Percentiles rank a stretch among this genome's conserved stretches.
These are phyloP conservation scores for Typha latifolia DNA, from an alignment of 176 grass and related monocot genomes.

Conservation along the genomic window DNA sequence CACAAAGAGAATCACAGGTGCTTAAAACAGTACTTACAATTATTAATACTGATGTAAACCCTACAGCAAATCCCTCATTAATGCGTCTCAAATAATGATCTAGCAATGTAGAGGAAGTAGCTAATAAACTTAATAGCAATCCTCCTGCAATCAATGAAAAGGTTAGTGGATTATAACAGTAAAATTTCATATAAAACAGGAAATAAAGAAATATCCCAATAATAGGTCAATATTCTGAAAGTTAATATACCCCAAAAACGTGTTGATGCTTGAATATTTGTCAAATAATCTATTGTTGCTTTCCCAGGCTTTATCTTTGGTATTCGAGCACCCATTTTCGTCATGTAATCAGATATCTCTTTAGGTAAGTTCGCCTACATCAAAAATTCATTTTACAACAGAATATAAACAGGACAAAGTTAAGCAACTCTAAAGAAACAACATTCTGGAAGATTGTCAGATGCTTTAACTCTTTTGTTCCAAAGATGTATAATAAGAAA, in stretches of 20 bases:
- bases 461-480: too few species aligned
- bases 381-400: neutral
- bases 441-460: too few species aligned
- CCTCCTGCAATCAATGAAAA: slow-evolving; percentile 50
- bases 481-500: too few species aligned
- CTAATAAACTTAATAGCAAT: slow-evolving; percentile 67
- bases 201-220: slow-evolving; percentile 9
- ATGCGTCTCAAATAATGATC: slow-evolving; percentile 79
- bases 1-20: neutral
- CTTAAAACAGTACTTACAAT: slow-evolving; percentile 66
- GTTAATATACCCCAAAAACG: slow-evolving; percentile 76
- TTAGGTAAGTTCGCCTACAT: slow-evolving; percentile 86
- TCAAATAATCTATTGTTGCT: slow-evolving; percentile 90
- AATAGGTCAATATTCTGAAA: slow-evolving; percentile 17
- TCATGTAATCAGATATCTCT: slow-evolving; percentile 95
- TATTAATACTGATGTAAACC: slow-evolving; percentile 89
- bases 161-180: neutral
- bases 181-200: neutral
- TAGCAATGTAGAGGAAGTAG: slow-evolving; percentile 89
- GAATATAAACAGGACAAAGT: neutral
- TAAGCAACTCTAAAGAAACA: neutral
- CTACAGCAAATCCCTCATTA: slow-evolving; percentile 80
- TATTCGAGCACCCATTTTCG: slow-evolving; percentile 89
- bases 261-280: slow-evolving; percentile 93
- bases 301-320: slow-evolving; percentile 86